These are phyloP conservation scores for Calonectria naviculata DNA, from an alignment of 2,329 filamentous ascomycete genomes.

Conservation along the genomic window DNA sequence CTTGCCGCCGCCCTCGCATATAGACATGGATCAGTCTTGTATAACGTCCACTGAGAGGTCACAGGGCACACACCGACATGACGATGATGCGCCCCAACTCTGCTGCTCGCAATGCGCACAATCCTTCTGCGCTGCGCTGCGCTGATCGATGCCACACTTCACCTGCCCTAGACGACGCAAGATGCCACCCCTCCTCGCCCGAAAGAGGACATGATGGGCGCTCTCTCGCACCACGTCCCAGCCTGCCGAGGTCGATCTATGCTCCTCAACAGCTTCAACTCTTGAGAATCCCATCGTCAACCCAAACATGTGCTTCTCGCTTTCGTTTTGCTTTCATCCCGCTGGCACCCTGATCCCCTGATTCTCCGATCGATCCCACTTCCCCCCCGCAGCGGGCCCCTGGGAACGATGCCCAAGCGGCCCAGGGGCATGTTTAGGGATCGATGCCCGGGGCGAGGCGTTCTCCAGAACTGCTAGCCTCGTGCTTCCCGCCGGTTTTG, in stretches of 20 bases:
- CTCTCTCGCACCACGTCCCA: not conserved
- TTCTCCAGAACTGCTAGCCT: slow-evolving; percentile 16
- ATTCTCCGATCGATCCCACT: slow-evolving; percentile 24
- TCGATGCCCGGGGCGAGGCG: slow-evolving; percentile 21
- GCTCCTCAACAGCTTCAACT: slow-evolving; percentile 1
- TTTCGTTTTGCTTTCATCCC: not conserved
- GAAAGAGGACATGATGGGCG: slow-evolving; percentile 17
- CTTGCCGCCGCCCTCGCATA: slow-evolving; percentile 5
- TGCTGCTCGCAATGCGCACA: not conserved
- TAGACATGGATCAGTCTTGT: not conserved
- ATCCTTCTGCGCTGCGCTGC: slow-evolving; percentile 1
- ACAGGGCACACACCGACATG: slow-evolving; percentile 1
- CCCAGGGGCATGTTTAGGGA: slow-evolving; percentile 28
- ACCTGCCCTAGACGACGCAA: slow-evolving; percentile 17
- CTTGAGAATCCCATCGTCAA: not conserved
- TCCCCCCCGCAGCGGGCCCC: slow-evolving; percentile 22
- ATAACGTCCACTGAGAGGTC: slow-evolving; percentile 1
- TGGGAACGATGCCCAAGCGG: slow-evolving; percentile 22
- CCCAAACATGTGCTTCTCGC: slow-evolving; percentile 28
- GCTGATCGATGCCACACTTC: slow-evolving; percentile 31
- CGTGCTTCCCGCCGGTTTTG: slow-evolving; percentile 26
- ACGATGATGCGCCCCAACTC: not conserved
- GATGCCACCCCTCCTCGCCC: slow-evolving; percentile 14
- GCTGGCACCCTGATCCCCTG: not conserved
- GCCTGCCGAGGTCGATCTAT: slow-evolving; percentile 18